These are phyloP conservation scores for Staphylotrichum longicolle DNA, from an alignment of 495 filamentous ascomycete species.

Conservation along the genomic window DNA sequence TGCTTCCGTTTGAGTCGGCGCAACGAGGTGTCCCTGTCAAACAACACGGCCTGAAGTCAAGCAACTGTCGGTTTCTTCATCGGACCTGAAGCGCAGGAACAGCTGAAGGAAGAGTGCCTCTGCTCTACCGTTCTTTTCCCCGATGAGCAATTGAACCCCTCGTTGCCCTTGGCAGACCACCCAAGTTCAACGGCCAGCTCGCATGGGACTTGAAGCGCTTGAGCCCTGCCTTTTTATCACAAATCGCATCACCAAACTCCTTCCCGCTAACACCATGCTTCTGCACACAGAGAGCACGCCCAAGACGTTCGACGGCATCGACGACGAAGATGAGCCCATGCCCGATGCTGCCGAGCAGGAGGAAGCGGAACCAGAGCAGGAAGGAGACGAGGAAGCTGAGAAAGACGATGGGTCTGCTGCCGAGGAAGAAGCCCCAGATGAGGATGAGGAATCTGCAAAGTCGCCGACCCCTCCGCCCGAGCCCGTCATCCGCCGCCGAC, in stretches of 20 bases:
- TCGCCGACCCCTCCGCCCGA: constrained; percentile 56
- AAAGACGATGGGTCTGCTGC: constrained; percentile 42
- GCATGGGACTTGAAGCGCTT: no score
- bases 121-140: no score
- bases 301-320: constrained; percentile 46
- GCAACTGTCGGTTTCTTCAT: background rate
- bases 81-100: no score
- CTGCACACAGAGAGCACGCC: constrained; percentile 50
- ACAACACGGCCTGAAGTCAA: no score
- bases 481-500: constrained; percentile 65
- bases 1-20: no score
- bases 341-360: constrained; percentile 44
- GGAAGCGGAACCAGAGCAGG: constrained; percentile 40
- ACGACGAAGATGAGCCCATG: constrained; percentile 54
- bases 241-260: no score
- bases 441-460: constrained; percentile 47
- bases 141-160: no score
- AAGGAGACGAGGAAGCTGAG: constrained; percentile 33
- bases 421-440: constrained; percentile 40
- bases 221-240: no score
- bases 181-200: no score
- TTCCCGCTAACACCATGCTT: constrained; percentile 18
- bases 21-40: no score
- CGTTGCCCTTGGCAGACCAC: no score
- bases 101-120: no score